Conservation (phyloP, 2,329 filamentous ascomycete genomes). For the Colletotrichum somersetense region DNA sequence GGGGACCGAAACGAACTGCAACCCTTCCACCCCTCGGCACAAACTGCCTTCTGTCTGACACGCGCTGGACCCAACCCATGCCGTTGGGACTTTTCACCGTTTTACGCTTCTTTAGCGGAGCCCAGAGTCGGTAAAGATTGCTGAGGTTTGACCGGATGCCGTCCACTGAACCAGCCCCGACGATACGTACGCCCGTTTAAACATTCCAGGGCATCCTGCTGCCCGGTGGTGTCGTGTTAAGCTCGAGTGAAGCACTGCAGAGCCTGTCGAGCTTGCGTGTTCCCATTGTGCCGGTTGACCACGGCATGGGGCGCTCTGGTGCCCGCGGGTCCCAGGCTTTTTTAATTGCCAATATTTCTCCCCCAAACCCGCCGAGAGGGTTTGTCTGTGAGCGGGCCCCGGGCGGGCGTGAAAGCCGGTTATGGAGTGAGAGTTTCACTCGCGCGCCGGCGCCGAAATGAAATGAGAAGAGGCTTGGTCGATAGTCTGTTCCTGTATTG, state of each 20-base stretch:
- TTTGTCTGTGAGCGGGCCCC: neutral
- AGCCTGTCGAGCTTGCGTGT: neutral
- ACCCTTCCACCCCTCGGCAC: constrained; percentile 20
- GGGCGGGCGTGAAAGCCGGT: neutral
- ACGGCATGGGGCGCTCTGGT: constrained; percentile 7
- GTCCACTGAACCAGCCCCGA: neutral
- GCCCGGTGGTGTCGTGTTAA: neutral
- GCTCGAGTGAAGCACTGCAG: neutral
- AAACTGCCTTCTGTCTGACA: constrained; percentile 16
- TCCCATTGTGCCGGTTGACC: constrained; percentile 11
- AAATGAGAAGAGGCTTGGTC: neutral
- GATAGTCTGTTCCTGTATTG: neutral
- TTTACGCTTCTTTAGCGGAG: constrained; percentile 37
- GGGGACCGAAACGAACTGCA: constrained; percentile 24
- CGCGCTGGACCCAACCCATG: constrained; percentile 6
- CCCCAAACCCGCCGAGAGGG: neutral
- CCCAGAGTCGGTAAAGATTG: neutral
- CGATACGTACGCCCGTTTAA: neutral
- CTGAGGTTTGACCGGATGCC: neutral
- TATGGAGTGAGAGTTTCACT: neutral
- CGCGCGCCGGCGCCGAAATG: neutral
- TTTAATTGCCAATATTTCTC: neutral
- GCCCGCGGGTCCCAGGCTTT: neutral
- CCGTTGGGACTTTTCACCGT: constrained; percentile 22
- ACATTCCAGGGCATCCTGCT: neutral